A percentile compares a stretch with the other conserved stretches of the same genome.
phyloP scores from a whole-genome alignment of 306 rosid genomes.

The Cicer pinnatifidum region DNA sequence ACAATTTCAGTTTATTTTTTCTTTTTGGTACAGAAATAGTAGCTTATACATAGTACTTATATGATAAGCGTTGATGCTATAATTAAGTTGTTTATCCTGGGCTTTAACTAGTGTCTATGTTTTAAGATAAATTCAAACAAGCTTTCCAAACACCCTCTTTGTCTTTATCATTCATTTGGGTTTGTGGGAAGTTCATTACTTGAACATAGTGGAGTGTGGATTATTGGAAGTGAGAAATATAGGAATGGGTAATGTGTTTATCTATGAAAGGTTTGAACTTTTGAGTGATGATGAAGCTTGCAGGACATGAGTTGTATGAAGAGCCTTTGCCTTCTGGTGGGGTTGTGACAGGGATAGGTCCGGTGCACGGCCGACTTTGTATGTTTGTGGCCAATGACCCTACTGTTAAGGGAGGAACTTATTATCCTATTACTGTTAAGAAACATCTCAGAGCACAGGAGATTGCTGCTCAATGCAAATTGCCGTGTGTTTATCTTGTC shows the following conservation, averaged over 20 bases:
- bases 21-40: neutral
- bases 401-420: slow-evolving; percentile 94
- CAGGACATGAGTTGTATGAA: slow-evolving; percentile 86
- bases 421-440: slow-evolving; percentile 95
- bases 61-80: neutral
- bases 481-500: slow-evolving; percentile 92
- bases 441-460: slow-evolving; percentile 97
- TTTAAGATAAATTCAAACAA: neutral
- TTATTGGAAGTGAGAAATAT: slow-evolving; percentile 21
- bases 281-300: slow-evolving; percentile 70
- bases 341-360: slow-evolving; percentile 90
- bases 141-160: neutral
- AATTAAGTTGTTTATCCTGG: neutral
- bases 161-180: slow-evolving; percentile 4
- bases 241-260: slow-evolving; percentile 37
- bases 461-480: slow-evolving; percentile 81
- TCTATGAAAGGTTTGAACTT: slow-evolving; percentile 34
- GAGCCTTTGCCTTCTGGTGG: slow-evolving; percentile 88
- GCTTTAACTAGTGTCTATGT: no score
- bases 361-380: slow-evolving; percentile 86
- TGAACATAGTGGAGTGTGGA: neutral
- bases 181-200: slow-evolving; percentile 17
- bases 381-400: slow-evolving; percentile 98
- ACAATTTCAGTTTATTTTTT: neutral
- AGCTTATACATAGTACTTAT: neutral